phyloP scores from a whole-genome alignment of 2,329 filamentous ascomycete species.

The Hypoxylon sp. region DNA sequence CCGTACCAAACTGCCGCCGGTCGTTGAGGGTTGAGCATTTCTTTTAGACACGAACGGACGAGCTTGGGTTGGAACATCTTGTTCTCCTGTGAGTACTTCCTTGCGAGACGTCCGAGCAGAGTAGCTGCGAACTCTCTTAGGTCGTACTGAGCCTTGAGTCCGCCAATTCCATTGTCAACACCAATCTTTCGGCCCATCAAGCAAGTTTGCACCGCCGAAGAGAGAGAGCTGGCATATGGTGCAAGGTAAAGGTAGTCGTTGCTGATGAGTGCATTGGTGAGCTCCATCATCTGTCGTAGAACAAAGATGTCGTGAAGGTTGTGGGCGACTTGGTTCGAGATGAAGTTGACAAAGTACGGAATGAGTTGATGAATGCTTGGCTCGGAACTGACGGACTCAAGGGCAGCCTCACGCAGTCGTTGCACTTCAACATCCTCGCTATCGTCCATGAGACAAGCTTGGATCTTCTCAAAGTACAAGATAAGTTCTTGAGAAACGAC shows the following conservation, averaged over 20 bases:
- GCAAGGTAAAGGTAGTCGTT: constrained; percentile 84
- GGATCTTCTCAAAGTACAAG: constrained; percentile 97
- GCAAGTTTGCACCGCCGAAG: constrained; percentile 92
- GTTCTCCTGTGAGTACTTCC: constrained; percentile 85
- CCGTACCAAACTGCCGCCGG: constrained; percentile 90
- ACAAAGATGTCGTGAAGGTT: constrained; percentile 91
- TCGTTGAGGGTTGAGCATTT: constrained; percentile 89
- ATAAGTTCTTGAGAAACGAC: constrained; percentile 96
- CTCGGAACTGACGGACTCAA: constrained; percentile 88
- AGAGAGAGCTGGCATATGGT: constrained; percentile 75
- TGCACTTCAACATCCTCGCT: constrained; percentile 82
- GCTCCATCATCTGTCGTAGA: constrained; percentile 91
- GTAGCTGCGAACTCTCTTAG: constrained; percentile 89
- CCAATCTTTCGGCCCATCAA: constrained; percentile 88
- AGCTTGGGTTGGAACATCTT: constrained; percentile 88
- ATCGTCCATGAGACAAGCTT: constrained; percentile 88
- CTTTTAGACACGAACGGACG: constrained; percentile 92
- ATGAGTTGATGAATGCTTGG: constrained; percentile 95
- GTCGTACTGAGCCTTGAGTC: constrained; percentile 77
- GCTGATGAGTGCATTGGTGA: constrained; percentile 85
- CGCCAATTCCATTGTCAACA: constrained; percentile 65
- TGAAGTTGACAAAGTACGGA: constrained; percentile 96
- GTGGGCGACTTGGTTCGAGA: constrained; percentile 96
- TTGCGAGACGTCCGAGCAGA: constrained; percentile 82
- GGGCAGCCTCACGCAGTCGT: constrained; percentile 83